Base-by-base conservation (phyloP, 306 rosid genomes). In the peach (Prunus persica) region DNA sequence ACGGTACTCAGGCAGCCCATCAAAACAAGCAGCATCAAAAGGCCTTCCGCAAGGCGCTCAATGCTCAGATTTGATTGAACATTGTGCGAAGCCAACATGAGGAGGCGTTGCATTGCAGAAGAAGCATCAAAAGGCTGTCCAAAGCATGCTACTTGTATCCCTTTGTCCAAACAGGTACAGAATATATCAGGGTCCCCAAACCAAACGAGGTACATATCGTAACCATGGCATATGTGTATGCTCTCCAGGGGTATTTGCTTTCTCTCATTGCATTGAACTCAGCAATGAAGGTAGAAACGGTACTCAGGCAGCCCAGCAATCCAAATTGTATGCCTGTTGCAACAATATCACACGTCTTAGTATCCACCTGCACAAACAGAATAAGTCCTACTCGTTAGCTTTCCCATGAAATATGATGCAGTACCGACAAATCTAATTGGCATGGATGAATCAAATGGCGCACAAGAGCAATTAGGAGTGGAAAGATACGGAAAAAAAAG, bases 211-310 rank as follows among this genome's bases (percentile, higher is more conserved):
- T 24, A 67, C 74, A 77, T 43, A 94, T 79, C 7, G 98, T 90
- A 18, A 85, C 76, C 55, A 71, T 61, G 32, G 95, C 93, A 62
- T 94, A 90, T 2, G 72, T 87, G 55, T 90, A 89, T 6, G 97
- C 97, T 78, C 90, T 88, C 96, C 91, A 89, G 3, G 93, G 91
- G 38, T 76, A 68, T 16, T 2, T 85, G 69, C 96, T 91, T 77
- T 84, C 88, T 76, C 95, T 85, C 95, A 92, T 92, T 43, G 91
- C 91, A 70, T 94, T 82, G 71, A 92, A 92, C 89, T 94, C 97
- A 0, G 93, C 92, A 57, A 86, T 82, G 64, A 94, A 90, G n/a
- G 98, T 86, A 16, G 97, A 90, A 8, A 94, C 95, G 12, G 97
- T 92, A 80, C 98, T 94, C 78, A 92, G 79, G 83, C 97, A 92